phyloP scores from a whole-genome alignment of 805 yeast genomes.

The Kluyveromyces lactis region DNA sequence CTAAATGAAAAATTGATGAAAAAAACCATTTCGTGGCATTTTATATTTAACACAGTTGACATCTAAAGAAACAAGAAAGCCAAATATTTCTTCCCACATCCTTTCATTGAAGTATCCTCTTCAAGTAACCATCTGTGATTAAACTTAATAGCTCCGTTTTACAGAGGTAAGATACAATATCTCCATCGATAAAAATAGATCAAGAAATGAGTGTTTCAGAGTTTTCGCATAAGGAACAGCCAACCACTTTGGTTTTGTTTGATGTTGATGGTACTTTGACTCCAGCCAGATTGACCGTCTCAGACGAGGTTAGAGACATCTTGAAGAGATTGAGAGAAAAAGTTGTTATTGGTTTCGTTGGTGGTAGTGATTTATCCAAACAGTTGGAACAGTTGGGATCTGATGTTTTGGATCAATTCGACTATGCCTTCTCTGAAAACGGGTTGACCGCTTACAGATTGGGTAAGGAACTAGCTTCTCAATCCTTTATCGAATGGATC shows the following conservation, averaged over 20 bases:
- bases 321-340: constrained; percentile 76
- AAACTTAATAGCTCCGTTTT: too few relatives aligned
- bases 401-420: constrained; percentile 70
- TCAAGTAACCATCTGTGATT: too few relatives aligned
- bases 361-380: constrained; percentile 91
- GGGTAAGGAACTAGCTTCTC: constrained; percentile 83
- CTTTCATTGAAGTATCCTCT: too few relatives aligned
- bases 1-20: too few relatives aligned
- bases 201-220: constrained; percentile 31
- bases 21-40: too few relatives aligned
- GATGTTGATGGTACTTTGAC: constrained; percentile 98
- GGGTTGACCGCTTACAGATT: constrained; percentile 95
- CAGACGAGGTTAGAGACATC: constrained; percentile 68
- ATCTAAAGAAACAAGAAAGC: too few relatives aligned
- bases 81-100: too few relatives aligned
- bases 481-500: constrained; percentile 89
- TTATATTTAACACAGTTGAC: too few relatives aligned
- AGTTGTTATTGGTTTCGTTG: constrained; percentile 94
- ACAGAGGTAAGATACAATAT: too few relatives aligned
- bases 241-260: constrained; percentile 82
- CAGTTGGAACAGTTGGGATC: constrained; percentile 95
- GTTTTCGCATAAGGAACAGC: constrained; percentile 68
- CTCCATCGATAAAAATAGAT: background rate
- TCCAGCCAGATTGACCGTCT: constrained; percentile 81
- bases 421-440: constrained; percentile 94